Evolutionary conservation across 768 basidiomycete genomes (phyloP).

Genomic region (Pleurotus sapidus): DNA sequence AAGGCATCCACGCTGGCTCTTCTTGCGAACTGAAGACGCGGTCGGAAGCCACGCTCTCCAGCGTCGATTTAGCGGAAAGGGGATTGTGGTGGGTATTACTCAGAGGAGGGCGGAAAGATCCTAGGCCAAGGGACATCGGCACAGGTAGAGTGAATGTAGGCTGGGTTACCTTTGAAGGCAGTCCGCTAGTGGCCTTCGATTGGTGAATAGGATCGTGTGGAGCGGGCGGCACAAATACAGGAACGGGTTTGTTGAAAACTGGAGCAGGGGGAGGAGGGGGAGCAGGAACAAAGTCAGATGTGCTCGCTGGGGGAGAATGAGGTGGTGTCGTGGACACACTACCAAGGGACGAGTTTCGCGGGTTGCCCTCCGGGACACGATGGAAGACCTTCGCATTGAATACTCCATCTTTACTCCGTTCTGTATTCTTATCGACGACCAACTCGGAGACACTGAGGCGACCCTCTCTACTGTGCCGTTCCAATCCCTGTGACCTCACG

Average conservation of each 20-base stretch:
- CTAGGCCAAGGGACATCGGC: constrained; percentile 44
- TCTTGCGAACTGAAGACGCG: constrained; percentile 46
- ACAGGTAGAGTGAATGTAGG: constrained; percentile 39
- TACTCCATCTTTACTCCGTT: constrained; percentile 7
- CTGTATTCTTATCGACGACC: constrained; percentile 35
- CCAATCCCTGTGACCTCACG: constrained; percentile 5
- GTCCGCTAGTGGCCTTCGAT: constrained; percentile 9
- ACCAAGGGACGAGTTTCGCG: not conserved
- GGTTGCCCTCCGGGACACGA: not conserved
- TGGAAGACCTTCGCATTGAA: constrained; percentile 10
- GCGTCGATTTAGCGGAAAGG: constrained; percentile 51
- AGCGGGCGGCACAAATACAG: constrained; percentile 48
- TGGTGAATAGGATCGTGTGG: constrained; percentile 18
- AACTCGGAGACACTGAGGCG: constrained; percentile 63
- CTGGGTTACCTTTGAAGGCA: constrained; percentile 27
- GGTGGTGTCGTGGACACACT: constrained; percentile 57
- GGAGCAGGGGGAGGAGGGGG: constrained; percentile 24
- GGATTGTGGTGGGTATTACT: constrained; percentile 21
- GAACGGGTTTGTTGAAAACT: constrained; percentile 59
- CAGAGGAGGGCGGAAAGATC: constrained; percentile 27
- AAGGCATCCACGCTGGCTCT: constrained; percentile 51
- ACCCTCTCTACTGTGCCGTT: constrained; percentile 17
- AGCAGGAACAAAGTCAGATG: constrained; percentile 28
- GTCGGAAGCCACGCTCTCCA: constrained; percentile 51
- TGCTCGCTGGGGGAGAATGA: constrained; percentile 43